phyloP scores from a whole-genome alignment of 352 stramenopile species.

The Discostella stelligera region DNA sequence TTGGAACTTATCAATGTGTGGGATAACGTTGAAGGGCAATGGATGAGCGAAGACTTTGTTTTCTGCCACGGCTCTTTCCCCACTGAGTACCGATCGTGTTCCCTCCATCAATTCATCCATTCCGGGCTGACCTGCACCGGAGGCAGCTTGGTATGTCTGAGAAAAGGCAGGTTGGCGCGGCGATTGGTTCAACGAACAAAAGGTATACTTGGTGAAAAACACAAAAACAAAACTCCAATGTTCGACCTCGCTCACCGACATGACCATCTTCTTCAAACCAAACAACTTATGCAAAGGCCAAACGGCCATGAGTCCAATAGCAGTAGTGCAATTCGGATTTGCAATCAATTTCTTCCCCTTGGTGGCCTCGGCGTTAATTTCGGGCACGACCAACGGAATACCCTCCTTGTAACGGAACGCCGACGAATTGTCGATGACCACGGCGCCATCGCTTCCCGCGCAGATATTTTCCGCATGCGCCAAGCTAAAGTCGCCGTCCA shows the following conservation, averaged over 20 bases:
- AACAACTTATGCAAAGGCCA: constrained; percentile 96
- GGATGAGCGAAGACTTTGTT: constrained; percentile 96
- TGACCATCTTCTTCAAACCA: constrained; percentile 93
- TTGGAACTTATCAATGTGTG: constrained; percentile 99
- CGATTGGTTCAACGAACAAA: constrained; percentile 10
- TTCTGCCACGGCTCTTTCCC: constrained; percentile 74
- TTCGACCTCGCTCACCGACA: constrained; percentile 74
- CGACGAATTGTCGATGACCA: constrained; percentile 99
- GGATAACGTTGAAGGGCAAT: constrained; percentile 98
- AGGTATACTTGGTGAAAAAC: not conserved
- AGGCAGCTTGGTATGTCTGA: constrained; percentile 91
- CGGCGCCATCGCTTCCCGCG: constrained; percentile 80
- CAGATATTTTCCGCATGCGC: constrained; percentile 92
- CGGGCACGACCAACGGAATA: constrained; percentile 91
- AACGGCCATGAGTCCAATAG: constrained; percentile 95
- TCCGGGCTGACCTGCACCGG: constrained; percentile 87
- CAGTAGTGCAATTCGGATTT: constrained; percentile 99
- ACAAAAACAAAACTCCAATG: not conserved
- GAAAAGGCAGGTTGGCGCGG: not conserved
- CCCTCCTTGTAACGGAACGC: constrained; percentile 91
- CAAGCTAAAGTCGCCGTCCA: constrained; percentile 95
- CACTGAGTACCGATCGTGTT: constrained; percentile 84
- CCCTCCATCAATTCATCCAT: constrained; percentile 92
- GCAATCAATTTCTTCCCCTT: constrained; percentile 92
- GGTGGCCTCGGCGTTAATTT: constrained; percentile 91